Base-by-base conservation (phyloP, 2,329 filamentous ascomycete species). In the Diaporthe caulivora region DNA sequence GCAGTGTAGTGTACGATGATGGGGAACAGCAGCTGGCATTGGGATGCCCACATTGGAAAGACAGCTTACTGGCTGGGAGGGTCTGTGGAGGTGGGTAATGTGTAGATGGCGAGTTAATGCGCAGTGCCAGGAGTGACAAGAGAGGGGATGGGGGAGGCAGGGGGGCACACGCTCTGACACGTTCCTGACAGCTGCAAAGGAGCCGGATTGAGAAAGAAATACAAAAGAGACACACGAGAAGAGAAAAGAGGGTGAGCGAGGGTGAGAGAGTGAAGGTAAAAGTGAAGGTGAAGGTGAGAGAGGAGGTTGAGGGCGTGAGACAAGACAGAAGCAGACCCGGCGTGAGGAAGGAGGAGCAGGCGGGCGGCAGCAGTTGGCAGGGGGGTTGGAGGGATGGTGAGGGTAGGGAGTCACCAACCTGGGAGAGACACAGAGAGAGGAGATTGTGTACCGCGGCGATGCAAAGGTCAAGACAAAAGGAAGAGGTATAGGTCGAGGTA, bases 1-100 rank as follows among this genome's bases (percentile, higher is more conserved):
- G 74, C 62, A 64, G 65, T 75, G 67, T 58, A 65, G 68, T 73
- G 74, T 73, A 58, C 68, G 71, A 75, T 55, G 51, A 68, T 64
- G 71, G 67, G 71, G 64, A 72, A 68, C 64, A 65, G 70, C 70
- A 72, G 64, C 34, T 72, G 73, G 47, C 49, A 54, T 51, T 62
- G 65, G 47, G 47, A 67, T 26, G 62, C 29, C 44, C 65, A 57
- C 44, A 65, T 69, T 70, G 70, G 71, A 58, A 34, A 55, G 67
- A 40, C 37, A 62, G 44, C 74, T 75, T 73, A 75, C 74, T 73
- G 71, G 73, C 60, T 44, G 47, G 44, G 68, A 58, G 21, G 54
- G 40, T 47, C n/a, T 51, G 42, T 37, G 62, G 60, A 37, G 49
- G 57, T 44, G 64, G 69, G 72, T 51, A 58, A 51, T 24, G 49